phyloP scores from a whole-genome alignment of 208 protist genomes.

The Vickermania ingenoplastis region DNA sequence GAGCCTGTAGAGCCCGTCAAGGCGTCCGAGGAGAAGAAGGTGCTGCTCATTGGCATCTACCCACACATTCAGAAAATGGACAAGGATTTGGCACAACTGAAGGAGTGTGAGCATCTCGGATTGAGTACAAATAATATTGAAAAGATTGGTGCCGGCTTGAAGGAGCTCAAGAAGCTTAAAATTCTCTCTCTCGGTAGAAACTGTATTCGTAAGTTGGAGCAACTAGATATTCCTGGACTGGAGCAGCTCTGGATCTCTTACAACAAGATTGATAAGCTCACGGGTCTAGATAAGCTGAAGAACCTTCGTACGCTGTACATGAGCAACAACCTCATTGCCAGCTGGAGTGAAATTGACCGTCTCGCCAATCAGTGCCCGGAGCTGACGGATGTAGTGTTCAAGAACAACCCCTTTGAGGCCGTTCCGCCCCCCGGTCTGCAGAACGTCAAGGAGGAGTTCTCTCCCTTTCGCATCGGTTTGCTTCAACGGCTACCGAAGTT shows the following conservation, averaged over 20 bases:
- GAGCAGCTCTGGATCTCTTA: conserved; percentile 94
- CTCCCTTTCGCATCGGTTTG: conserved; percentile 84
- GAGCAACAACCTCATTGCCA: conserved; percentile 93
- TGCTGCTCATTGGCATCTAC: conserved; percentile 82
- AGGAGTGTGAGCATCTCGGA: conserved; percentile 83
- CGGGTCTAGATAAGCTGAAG: conserved; percentile 89
- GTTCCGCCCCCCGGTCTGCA: conserved; percentile 44
- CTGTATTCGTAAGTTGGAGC: conserved; percentile 92
- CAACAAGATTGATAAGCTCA: conserved; percentile 93
- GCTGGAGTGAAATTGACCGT: conserved; percentile 91
- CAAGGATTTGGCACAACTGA: conserved; percentile 78
- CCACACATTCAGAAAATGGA: conserved; percentile 93
- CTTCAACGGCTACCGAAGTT: conserved; percentile 82
- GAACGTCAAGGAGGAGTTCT: conserved; percentile 18
- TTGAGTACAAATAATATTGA: conserved; percentile 94
- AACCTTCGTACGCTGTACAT: conserved; percentile 89
- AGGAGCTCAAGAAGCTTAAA: conserved; percentile 88
- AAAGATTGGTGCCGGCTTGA: conserved; percentile 87
- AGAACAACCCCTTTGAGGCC: conserved; percentile 85
- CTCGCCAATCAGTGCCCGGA: conserved; percentile 88
- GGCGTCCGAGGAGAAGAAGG: conserved; percentile 66
- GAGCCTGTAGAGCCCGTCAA: conserved; percentile 52
- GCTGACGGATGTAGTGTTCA: conserved; percentile 86
- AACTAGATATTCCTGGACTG: conserved; percentile 90
- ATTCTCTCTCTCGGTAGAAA: conserved; percentile 92